Conservation (phyloP, 2,329 filamentous ascomycete species). For the Clonostachys chloroleuca region DNA sequence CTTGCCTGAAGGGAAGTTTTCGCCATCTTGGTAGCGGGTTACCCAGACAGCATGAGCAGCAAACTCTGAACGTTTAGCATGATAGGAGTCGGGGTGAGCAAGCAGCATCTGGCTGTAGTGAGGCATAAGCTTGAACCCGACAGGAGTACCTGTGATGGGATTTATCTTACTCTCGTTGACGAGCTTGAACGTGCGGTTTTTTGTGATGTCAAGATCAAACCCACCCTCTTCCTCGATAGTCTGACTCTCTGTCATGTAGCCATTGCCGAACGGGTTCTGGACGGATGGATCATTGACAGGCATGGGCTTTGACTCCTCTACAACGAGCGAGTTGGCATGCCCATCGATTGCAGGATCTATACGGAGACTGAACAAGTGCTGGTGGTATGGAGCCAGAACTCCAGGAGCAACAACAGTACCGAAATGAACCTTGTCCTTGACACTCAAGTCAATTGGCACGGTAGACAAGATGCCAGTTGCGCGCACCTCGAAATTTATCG, state of each 20-base stretch:
- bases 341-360: slow-evolving; percentile 63
- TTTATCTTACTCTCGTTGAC: slow-evolving; percentile 10
- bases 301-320: slow-evolving; percentile 32
- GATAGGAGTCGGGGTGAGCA: slow-evolving; percentile 28
- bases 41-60: slow-evolving; percentile 37
- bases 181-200: slow-evolving; percentile 43
- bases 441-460: slow-evolving; percentile 40
- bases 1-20: slow-evolving; percentile 33
- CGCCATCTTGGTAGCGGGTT: slow-evolving; percentile 33
- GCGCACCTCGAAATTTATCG: slow-evolving; percentile 23
- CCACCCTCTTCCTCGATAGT: slow-evolving; percentile 34
- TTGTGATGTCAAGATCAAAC: slow-evolving; percentile 41
- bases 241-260: slow-evolving; percentile 33
- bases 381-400: slow-evolving; percentile 61
- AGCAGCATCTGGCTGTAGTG: slow-evolving; percentile 39
- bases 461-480: slow-evolving; percentile 38
- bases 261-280: slow-evolving; percentile 47
- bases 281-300: slow-evolving; percentile 31
- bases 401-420: slow-evolving; percentile 59
- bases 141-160: slow-evolving; percentile 11
- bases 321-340: slow-evolving; percentile 44
- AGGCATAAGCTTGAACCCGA: slow-evolving; percentile 41
- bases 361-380: slow-evolving; percentile 61
- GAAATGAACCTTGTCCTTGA: slow-evolving; percentile 33
- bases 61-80: slow-evolving; percentile 34